phyloP scores from a whole-genome alignment of 1,139 yeast species.

The Saccharomyces hybrid region DNA sequence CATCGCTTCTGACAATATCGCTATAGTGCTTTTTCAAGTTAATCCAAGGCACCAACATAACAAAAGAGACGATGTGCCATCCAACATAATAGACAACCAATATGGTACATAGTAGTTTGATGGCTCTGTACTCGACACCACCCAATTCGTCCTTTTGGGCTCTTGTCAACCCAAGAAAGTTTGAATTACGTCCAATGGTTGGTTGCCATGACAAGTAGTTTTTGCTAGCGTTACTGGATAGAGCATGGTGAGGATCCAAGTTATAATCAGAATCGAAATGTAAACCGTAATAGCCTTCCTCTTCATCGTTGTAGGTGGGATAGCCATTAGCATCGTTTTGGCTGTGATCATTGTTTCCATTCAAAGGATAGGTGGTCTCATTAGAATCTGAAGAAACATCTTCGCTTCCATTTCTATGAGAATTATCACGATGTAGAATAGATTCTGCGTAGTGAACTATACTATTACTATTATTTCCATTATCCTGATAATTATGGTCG shows the following conservation, averaged over 20 bases:
- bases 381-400: not conserved
- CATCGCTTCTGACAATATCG: conserved; percentile 41
- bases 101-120: conserved; percentile 65
- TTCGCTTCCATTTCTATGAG: not conserved
- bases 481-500: conserved; percentile 7
- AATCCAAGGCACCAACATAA: conserved; percentile 65
- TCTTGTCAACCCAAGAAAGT: conserved; percentile 72
- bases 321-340: not conserved
- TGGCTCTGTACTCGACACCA: conserved; percentile 91
- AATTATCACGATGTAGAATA: conserved; percentile 6
- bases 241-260: conserved; percentile 11
- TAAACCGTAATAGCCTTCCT: conserved; percentile 20
- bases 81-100: conserved; percentile 66
- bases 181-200: conserved; percentile 87
- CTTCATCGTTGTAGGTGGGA: conserved; percentile 12
- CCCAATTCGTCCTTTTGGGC: conserved; percentile 91
- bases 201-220: conserved; percentile 85
- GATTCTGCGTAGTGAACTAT: conserved; percentile 7
- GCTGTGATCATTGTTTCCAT: not conserved
- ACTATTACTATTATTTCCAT: conserved; percentile 20
- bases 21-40: conserved; percentile 37
- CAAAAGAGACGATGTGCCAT: conserved; percentile 54
- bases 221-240: conserved; percentile 40
- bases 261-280: conserved; percentile 18
- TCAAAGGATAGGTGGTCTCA: not conserved